Percentiles rank a stretch among this genome's conserved stretches.
Conservation (phyloP, 768 basidiomycete species). For the Trametes elegans region DNA sequence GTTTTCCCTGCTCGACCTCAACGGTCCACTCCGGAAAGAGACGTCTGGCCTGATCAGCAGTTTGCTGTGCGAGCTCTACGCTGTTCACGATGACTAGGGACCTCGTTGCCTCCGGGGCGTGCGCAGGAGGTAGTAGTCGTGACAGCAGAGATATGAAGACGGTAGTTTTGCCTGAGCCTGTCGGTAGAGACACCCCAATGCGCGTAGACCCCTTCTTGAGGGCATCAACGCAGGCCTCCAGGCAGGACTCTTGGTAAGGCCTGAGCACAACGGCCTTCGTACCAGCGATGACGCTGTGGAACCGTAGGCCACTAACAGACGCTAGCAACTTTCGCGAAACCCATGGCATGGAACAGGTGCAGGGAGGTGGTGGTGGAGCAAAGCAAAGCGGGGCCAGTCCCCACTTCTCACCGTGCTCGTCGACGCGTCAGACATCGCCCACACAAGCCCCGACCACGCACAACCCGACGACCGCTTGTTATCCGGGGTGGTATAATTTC, state of each 20-base stretch:
- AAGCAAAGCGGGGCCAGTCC: no score
- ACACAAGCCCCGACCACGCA: no score
- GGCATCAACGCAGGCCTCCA: constrained; percentile 74
- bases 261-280: constrained; percentile 42
- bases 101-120: constrained; percentile 44
- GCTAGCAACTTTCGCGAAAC: not conserved
- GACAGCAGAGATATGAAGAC: constrained; percentile 85
- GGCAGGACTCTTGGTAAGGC: constrained; percentile 86
- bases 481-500: constrained; percentile 7
- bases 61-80: constrained; percentile 86
- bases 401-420: no score
- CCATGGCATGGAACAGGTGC: constrained; percentile 19
- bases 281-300: not conserved
- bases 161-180: constrained; percentile 86
- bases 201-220: constrained; percentile 64
- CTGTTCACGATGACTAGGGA: constrained; percentile 87
- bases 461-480: not conserved
- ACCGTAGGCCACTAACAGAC: not conserved
- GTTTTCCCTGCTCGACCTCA: constrained; percentile 91
- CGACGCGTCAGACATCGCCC: no score
- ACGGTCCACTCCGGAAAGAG: constrained; percentile 74
- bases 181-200: constrained; percentile 82
- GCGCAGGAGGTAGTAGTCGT: constrained; percentile 47
- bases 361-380: not conserved
- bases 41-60: constrained; percentile 65